phyloP scores from a whole-genome alignment of 78 protist species.

The Dictyostelium intermedium region DNA sequence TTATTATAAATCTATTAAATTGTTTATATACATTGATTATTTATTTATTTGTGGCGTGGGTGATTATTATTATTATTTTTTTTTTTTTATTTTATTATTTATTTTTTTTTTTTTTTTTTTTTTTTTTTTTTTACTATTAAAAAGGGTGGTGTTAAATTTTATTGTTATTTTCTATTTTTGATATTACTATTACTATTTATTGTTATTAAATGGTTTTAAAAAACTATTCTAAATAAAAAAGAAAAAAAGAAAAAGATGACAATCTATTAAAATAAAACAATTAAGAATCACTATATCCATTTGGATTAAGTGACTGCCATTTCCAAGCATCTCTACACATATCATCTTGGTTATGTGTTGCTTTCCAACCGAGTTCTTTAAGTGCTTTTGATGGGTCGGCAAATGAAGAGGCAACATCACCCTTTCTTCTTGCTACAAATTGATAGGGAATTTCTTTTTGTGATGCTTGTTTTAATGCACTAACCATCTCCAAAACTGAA shows the following conservation, averaged over 20 bases:
- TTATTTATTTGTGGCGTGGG: not conserved
- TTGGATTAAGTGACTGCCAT: constrained; percentile 93
- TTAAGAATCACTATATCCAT: constrained; percentile 80
- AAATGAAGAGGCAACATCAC: constrained; percentile 74
- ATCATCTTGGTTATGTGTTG: constrained; percentile 83
- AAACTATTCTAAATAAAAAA: not conserved
- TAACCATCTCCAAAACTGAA: constrained; percentile 94
- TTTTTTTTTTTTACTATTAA: no score
- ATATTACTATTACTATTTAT: not conserved
- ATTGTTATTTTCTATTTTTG: not conserved
- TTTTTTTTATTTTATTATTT: no score
- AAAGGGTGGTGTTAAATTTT: not conserved
- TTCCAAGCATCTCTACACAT: constrained; percentile 95
- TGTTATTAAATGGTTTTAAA: no score
- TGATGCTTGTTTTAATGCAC: constrained; percentile 87
- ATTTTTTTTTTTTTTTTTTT: no score
- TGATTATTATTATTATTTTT: not conserved
- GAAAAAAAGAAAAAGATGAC: not conserved
- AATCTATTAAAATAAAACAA: not conserved
- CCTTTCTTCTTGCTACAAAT: constrained; percentile 69
- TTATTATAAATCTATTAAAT: not conserved
- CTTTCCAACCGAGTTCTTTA: constrained; percentile 90
- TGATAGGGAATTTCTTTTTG: constrained; percentile 79
- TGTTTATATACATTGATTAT: not conserved
- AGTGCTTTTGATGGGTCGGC: constrained; percentile 83